Conservation (phyloP, 257 asterid species). For the Pogostemon cablin region DNA sequence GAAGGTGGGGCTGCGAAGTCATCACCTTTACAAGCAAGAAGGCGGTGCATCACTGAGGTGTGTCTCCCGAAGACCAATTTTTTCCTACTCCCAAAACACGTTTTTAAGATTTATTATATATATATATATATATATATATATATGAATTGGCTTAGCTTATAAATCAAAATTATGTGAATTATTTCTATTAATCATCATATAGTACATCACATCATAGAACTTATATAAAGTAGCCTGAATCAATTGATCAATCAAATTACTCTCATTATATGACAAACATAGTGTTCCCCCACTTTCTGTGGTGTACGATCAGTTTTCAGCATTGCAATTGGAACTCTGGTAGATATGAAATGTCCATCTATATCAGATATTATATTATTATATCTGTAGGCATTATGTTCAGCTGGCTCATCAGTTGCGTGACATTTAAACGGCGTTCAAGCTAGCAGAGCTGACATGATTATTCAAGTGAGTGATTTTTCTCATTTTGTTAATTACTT, state of each 20-base stretch:
- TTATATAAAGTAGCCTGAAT: too few relatives aligned
- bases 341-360: background rate
- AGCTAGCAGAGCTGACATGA: conserved; percentile 87
- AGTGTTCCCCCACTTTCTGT: too few relatives aligned
- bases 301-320: background rate
- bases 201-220: too few relatives aligned
- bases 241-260: too few relatives aligned
- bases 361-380: conserved; percentile 1
- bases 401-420: conserved; percentile 57
- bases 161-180: too few relatives aligned
- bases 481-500: conserved; percentile 28
- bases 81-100: too few relatives aligned
- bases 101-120: too few relatives aligned
- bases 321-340: conserved; percentile 5
- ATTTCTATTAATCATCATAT: too few relatives aligned
- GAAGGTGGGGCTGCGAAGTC: background rate
- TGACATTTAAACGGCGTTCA: conserved; percentile 88
- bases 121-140: too few relatives aligned
- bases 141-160: too few relatives aligned
- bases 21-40: background rate
- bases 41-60: background rate
- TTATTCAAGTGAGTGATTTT: conserved; percentile 76
- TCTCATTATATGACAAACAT: too few relatives aligned
- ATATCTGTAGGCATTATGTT: conserved; percentile 70
- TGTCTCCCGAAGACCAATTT: too few relatives aligned